A percentile compares a stretch with the other conserved stretches of the same genome.
Evolutionary conservation across 192 early-diverging fungal genomes (phyloP).

Genomic region (Coemansia sp.): DNA sequence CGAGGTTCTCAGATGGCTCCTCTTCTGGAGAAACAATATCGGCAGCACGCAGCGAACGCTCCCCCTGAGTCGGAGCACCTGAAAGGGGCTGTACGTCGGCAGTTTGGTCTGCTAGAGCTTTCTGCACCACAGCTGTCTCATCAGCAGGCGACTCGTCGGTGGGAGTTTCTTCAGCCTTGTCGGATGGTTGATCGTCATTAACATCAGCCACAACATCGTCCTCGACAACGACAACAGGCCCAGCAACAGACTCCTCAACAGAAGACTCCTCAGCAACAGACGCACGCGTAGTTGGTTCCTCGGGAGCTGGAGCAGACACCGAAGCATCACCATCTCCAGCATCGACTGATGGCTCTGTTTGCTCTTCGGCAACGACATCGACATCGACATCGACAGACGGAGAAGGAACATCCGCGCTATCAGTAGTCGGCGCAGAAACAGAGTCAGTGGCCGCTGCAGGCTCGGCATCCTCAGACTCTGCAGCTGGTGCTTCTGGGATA

Average conservation of each 20-base stretch:
- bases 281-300: background rate
- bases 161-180: background rate
- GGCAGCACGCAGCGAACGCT: background rate
- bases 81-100: background rate
- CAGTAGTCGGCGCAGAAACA: background rate
- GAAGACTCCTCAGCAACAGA: background rate
- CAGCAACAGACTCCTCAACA: too few species aligned
- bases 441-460: background rate
- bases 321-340: background rate
- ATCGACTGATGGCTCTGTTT: slow-evolving; percentile 3
- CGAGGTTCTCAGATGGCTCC: background rate
- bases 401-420: background rate
- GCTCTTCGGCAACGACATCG: background rate
- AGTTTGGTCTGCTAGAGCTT: background rate
- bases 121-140: background rate
- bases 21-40: background rate
- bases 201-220: background rate
- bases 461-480: background rate
- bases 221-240: slow-evolving; percentile 2
- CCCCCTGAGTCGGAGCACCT: background rate
- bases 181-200: background rate
- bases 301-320: background rate
- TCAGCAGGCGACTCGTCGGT: background rate
- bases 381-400: too few species aligned
- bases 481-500: background rate